phyloP scores from a whole-genome alignment of 1,139 yeast genomes.

The Arxiozyma slooffiae region DNA sequence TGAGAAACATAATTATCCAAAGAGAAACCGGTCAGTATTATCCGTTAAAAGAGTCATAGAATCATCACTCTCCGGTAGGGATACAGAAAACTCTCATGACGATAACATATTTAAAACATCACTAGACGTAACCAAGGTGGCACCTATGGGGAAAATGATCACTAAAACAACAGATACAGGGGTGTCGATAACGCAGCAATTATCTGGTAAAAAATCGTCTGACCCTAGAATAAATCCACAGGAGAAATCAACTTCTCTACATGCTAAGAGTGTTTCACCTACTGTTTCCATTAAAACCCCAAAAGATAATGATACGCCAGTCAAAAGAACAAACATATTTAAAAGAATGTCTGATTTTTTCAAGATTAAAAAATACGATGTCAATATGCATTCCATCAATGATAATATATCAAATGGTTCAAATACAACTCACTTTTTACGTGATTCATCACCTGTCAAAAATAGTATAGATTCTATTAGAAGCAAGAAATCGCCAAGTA shows the following conservation, averaged over 20 bases:
- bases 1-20: conserved; percentile 36
- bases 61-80: conserved; percentile 4
- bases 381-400: background rate
- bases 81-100: conserved; percentile 1
- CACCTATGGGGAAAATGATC: conserved; percentile 10
- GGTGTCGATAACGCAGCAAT: conserved; percentile 2
- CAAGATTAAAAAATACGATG: conserved; percentile 12
- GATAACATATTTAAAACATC: conserved; percentile 8
- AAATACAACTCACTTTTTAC: background rate
- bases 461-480: background rate
- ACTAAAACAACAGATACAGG: conserved; percentile 10
- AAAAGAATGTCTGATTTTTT: conserved; percentile 19
- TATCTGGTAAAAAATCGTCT: conserved; percentile 2
- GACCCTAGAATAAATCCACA: conserved; percentile 1
- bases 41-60: conserved; percentile 28
- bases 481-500: background rate
- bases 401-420: background rate
- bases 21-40: conserved; percentile 45
- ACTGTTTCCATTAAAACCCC: background rate
- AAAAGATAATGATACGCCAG: background rate
- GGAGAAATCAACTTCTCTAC: background rate
- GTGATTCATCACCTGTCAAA: background rate
- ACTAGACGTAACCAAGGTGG: conserved; percentile 10
- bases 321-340: conserved; percentile 10
- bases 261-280: conserved; percentile 1